These are phyloP conservation scores for Colletotrichum godetiae DNA, from an alignment of 2,329 filamentous ascomycete species.

Conservation along the genomic window DNA sequence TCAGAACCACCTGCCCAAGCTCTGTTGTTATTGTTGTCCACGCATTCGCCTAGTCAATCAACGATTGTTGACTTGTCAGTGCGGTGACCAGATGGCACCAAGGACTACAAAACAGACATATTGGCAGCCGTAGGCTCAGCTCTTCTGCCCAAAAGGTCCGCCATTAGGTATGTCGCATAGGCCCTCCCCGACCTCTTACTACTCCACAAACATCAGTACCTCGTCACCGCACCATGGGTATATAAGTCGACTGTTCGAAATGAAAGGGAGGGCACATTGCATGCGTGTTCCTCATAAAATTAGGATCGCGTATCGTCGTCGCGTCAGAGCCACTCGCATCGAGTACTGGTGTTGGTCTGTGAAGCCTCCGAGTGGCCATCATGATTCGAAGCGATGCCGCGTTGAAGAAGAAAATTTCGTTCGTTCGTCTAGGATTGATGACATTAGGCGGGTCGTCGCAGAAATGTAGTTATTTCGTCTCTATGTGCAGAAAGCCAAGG, in stretches of 20 bases:
- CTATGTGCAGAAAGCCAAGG: slow-evolving; percentile 42
- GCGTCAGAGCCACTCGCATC: slow-evolving; percentile 25
- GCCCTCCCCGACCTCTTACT: slow-evolving; percentile 44
- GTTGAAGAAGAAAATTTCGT: slow-evolving; percentile 41
- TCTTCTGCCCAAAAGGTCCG: slow-evolving; percentile 15
- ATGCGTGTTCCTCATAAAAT: slow-evolving; percentile 41
- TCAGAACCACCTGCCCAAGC: background rate
- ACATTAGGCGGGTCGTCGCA: slow-evolving; percentile 50
- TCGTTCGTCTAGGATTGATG: slow-evolving; percentile 44
- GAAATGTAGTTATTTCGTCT: slow-evolving; percentile 43
- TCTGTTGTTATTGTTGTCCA: background rate
- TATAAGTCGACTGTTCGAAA: slow-evolving; percentile 53
- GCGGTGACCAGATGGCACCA: background rate
- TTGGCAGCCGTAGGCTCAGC: background rate
- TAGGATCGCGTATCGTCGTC: slow-evolving; percentile 40
- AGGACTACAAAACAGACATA: background rate
- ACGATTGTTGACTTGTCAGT: background rate
- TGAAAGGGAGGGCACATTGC: slow-evolving; percentile 46
- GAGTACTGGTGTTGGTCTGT: slow-evolving; percentile 8
- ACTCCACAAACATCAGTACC: slow-evolving; percentile 43
- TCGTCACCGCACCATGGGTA: slow-evolving; percentile 47
- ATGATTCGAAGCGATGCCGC: slow-evolving; percentile 38
- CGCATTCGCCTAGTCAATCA: background rate
- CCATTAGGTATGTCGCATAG: slow-evolving; percentile 38
- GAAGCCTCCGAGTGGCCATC: slow-evolving; percentile 13